A percentile compares a stretch with the other conserved stretches of the same genome.
Conservation (phyloP, 176 grass and related monocot species). For the Tillandsia leiboldiana region DNA sequence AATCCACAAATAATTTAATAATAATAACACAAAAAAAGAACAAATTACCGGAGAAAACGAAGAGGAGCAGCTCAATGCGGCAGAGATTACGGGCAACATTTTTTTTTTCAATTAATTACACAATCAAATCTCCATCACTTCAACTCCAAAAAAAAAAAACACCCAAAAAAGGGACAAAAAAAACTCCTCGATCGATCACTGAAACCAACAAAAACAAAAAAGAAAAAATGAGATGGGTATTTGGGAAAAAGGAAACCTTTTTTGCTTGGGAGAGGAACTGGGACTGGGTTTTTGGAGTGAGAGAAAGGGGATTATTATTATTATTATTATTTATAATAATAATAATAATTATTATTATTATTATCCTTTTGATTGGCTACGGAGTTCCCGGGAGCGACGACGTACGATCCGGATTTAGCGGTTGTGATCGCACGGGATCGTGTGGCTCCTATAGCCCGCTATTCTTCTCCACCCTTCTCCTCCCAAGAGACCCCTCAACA, state of each 20-base stretch:
- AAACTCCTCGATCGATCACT: neutral
- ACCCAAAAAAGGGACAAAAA: neutral
- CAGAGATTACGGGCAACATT: constrained; percentile 49
- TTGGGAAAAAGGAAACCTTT: neutral
- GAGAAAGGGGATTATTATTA: neutral
- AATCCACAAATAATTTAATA: neutral
- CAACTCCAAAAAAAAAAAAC: neutral
- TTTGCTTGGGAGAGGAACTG: too few relatives aligned
- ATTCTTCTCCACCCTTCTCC: neutral
- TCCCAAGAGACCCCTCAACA: neutral
- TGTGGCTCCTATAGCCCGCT: neutral
- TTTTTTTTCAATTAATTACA: neutral
- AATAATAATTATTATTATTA: too few relatives aligned
- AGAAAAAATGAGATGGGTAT: neutral
- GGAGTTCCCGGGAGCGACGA: neutral
- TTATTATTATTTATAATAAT: too few relatives aligned
- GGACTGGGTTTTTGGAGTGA: neutral
- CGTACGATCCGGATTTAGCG: neutral
- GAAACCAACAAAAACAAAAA: neutral
- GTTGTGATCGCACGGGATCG: neutral
- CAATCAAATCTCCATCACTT: neutral
- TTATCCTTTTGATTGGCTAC: neutral
- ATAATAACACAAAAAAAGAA: neutral
- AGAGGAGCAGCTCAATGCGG: constrained; percentile 43
- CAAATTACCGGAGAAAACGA: constrained; percentile 29